Evolutionary conservation across 169 alveolate species (phyloP).

Genomic region (Eimeria sp.): DNA sequence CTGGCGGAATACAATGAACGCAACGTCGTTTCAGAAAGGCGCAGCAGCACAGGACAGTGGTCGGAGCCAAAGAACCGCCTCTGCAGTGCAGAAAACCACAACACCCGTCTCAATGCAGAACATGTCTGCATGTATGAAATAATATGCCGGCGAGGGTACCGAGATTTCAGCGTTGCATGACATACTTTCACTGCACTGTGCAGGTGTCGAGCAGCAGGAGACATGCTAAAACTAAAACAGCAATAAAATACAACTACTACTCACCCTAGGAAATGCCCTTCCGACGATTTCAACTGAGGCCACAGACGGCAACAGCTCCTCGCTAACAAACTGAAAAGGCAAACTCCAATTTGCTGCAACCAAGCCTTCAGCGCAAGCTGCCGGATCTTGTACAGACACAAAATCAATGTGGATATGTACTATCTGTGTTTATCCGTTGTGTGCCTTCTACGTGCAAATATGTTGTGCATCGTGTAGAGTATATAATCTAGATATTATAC

Average conservation of each 20-base stretch:
- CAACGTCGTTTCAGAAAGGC: slow-evolving; percentile 14
- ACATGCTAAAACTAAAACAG: background rate
- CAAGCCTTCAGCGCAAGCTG: background rate
- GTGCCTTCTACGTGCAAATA: background rate
- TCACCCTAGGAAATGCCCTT: slow-evolving; percentile 14
- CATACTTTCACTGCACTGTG: background rate
- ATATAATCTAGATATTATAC: too few species aligned
- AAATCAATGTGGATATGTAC: too few species aligned
- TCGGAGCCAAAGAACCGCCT: slow-evolving; percentile 71
- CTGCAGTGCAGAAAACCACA: slow-evolving; percentile 15
- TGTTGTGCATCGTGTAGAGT: background rate
- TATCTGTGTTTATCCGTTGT: background rate
- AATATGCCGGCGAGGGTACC: background rate
- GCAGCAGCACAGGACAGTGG: slow-evolving; percentile 72
- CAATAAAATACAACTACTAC: background rate
- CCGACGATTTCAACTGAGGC: slow-evolving; percentile 32
- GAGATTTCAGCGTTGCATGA: background rate
- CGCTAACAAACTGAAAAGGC: slow-evolving; percentile 8
- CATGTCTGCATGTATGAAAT: background rate
- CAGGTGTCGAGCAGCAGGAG: background rate
- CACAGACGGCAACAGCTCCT: slow-evolving; percentile 38
- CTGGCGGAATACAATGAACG: background rate
- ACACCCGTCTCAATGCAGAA: background rate
- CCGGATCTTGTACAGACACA: too few species aligned
- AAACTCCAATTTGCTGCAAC: background rate